Evolutionary conservation across 2,329 filamentous ascomycete genomes (phyloP).

Genomic region (Alternaria longipes): DNA sequence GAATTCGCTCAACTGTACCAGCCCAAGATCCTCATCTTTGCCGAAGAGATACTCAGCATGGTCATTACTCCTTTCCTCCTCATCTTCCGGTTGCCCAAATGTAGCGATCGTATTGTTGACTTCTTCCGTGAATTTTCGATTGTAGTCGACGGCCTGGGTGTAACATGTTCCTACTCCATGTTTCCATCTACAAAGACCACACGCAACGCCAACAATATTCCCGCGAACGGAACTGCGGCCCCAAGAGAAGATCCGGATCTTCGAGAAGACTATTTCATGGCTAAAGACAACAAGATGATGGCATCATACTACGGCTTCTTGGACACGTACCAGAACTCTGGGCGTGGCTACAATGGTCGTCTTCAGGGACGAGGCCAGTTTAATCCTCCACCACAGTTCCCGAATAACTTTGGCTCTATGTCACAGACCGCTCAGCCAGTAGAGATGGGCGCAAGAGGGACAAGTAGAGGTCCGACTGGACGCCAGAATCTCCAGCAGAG

Average conservation of each 20-base stretch:
- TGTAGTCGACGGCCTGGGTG: conserved; percentile 93
- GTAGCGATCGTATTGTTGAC: conserved; percentile 91
- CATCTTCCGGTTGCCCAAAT: conserved; percentile 84
- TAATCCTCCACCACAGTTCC: conserved; percentile 78
- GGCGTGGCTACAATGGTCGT: conserved; percentile 44
- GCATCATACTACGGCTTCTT: conserved; percentile 95
- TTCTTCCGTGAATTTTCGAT: conserved; percentile 99
- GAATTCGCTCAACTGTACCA: conserved; percentile 94
- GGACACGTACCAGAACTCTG: conserved; percentile 74
- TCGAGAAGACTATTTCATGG: conserved; percentile 90
- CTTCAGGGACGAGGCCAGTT: conserved; percentile 59
- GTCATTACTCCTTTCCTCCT: conserved; percentile 90
- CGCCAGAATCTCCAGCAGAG: conserved; percentile 39
- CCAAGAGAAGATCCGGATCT: conserved; percentile 64
- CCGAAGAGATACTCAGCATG: conserved; percentile 92
- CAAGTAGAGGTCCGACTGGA: conserved; percentile 37
- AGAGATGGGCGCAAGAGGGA: conserved; percentile 49
- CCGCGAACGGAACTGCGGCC: conserved; percentile 49
- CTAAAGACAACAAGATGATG: conserved; percentile 98
- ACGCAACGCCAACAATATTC: conserved; percentile 56
- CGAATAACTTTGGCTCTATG: conserved; percentile 65
- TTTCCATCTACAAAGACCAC: conserved; percentile 94
- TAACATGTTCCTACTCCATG: conserved; percentile 96
- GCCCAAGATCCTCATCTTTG: conserved; percentile 87
- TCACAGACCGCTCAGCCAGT: conserved; percentile 61